phyloP scores from a whole-genome alignment of 1,139 yeast species.

The Nematodospora anomalae region DNA sequence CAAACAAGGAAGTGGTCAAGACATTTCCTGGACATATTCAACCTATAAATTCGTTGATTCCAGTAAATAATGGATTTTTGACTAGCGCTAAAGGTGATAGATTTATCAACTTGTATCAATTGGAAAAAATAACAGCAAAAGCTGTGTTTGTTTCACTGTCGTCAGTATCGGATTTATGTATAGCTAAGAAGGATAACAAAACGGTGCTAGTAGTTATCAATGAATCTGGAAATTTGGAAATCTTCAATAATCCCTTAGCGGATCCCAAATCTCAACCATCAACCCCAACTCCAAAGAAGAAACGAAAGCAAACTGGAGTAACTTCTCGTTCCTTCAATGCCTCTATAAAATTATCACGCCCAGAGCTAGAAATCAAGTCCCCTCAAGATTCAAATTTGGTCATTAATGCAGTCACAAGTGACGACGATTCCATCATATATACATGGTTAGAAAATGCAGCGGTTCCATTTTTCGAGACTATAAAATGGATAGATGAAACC shows the following conservation, averaged over 20 bases:
- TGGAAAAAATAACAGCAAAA: constrained; percentile 40
- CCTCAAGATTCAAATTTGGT: constrained; percentile 37
- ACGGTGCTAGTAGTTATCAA: constrained; percentile 56
- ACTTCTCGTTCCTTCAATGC: constrained; percentile 53
- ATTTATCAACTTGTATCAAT: constrained; percentile 68
- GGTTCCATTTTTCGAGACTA: constrained; percentile 61
- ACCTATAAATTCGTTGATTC: constrained; percentile 51
- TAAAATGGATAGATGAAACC: constrained; percentile 51
- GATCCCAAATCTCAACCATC: constrained; percentile 20
- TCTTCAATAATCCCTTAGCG: constrained; percentile 57
- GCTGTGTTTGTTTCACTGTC: constrained; percentile 68
- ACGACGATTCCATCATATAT: constrained; percentile 42
- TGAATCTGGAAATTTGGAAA: constrained; percentile 67
- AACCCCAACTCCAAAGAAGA: constrained; percentile 20
- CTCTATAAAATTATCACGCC: constrained; percentile 45
- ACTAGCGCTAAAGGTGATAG: constrained; percentile 78
- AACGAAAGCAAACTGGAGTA: constrained; percentile 31
- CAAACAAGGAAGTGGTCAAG: constrained; percentile 34
- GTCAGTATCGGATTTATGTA: constrained; percentile 48
- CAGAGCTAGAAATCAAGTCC: constrained; percentile 36
- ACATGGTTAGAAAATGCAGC: constrained; percentile 76
- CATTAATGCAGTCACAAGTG: constrained; percentile 41
- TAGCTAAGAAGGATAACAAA: constrained; percentile 36
- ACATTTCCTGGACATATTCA: constrained; percentile 76
- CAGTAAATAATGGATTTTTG: constrained; percentile 43